phyloP scores from a whole-genome alignment of 345 rosid species.

The Citrus medica region DNA sequence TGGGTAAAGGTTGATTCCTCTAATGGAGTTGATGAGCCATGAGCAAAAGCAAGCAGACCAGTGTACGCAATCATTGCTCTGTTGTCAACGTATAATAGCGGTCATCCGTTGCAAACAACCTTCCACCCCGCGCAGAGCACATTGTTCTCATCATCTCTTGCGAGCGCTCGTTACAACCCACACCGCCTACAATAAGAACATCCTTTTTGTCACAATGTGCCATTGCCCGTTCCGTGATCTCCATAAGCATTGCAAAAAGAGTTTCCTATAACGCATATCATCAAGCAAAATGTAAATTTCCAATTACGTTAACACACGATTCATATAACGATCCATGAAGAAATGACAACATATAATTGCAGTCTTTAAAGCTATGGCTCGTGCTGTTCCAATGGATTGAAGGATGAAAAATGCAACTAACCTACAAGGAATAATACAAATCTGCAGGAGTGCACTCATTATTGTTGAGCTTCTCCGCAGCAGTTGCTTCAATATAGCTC shows the following conservation, averaged over 20 bases:
- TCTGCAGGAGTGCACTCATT: constrained; percentile 90
- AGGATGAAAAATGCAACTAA: constrained; percentile 16
- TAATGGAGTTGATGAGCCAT: constrained; percentile 58
- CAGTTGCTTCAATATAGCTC: constrained; percentile 80
- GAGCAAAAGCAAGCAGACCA: constrained; percentile 77
- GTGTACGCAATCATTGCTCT: constrained; percentile 99
- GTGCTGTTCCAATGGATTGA: background rate
- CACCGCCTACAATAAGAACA: constrained; percentile 91
- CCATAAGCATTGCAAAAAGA: constrained; percentile 88
- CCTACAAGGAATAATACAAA: constrained; percentile 92
- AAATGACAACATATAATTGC: background rate
- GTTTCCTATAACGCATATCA: constrained; percentile 53
- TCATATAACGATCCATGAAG: background rate
- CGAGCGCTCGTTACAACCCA: constrained; percentile 86
- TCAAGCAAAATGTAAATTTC: background rate
- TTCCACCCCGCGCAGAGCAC: constrained; percentile 86
- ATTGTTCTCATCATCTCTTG: constrained; percentile 97
- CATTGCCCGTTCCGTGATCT: constrained; percentile 96
- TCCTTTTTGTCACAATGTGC: constrained; percentile 94
- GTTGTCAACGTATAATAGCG: constrained; percentile 85
- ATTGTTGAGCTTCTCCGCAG: constrained; percentile 79
- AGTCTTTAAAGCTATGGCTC: background rate
- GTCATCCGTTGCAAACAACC: constrained; percentile 79
- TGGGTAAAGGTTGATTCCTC: constrained; percentile 91
- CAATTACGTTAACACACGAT: background rate